Base-by-base conservation (phyloP, 805 yeast species). In the Kluyveromyces dobzhanskii region DNA sequence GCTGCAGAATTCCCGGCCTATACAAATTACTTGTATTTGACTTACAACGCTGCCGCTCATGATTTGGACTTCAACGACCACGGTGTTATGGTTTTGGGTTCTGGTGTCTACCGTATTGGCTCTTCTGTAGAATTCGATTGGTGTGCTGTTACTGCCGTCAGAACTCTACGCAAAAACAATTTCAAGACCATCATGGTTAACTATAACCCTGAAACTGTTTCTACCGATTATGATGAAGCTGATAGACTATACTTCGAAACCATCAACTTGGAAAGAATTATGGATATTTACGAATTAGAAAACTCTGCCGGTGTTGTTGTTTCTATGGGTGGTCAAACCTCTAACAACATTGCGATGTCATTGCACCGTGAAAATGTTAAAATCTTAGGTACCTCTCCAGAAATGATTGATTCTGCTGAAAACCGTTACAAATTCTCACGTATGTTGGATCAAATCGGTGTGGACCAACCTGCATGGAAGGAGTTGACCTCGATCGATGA, bases 391-490 rank as follows among this genome's bases (percentile, higher is more conserved):
- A 90, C 98, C 34, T 83, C 95, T 26, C 98, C 98, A 41, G 95
- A 85, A 64, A 87, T 86, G 95, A 92, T 90, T 62, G 98, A 90
- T 59, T 78, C 94, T 45, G 98, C 98, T 47, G 98, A 90, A 72
- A 88, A 90, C 69, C 78, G 98, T 69, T 88, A 86, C 75, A 90
- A 92, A 70, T 90, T 90, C 70, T 86, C 96, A 32, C 85, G 96
- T 67, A 87, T 90, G 94, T 74, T 90, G 67, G 98, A 90, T 65
- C 77, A 76, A 50, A 90, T 90, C 56, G 95, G 94, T 41, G 97
- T 90, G 47, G 98, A 90, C 67, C 98, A 90, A 68, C 98, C 98
- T 32, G 95, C 96, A 28, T 90, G 98, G 98, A 90, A 88, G 65
- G 98, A 90, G 65, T 75, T 90, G 54, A 87, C 97, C 27, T 85